Evolutionary conservation across 73 alveolate species (phyloP).

Genomic region (Durusdinium trenchii): DNA sequence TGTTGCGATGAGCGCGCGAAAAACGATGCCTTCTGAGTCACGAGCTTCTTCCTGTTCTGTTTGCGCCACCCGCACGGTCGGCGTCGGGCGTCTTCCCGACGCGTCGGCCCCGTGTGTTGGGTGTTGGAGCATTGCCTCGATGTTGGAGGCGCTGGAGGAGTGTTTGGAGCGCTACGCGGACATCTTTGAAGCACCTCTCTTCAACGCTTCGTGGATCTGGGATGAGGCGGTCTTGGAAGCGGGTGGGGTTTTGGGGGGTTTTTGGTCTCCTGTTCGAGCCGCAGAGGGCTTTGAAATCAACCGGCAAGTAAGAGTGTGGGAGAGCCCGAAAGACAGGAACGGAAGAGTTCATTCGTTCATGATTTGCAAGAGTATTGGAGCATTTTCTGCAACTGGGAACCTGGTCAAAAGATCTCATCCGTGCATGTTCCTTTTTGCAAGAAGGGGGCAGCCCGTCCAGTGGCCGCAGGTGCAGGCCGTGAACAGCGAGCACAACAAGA

Average conservation of each 20-base stretch:
- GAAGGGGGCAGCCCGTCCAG: not conserved
- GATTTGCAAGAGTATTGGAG: not conserved
- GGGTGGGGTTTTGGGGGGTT: not conserved
- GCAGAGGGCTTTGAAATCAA: not conserved
- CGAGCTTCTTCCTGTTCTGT: not conserved
- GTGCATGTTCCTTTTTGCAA: not conserved
- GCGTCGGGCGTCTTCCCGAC: too few relatives aligned
- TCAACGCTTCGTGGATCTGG: conserved; percentile 75
- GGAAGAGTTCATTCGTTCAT: not conserved
- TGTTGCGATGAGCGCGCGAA: not conserved
- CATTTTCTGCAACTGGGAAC: not conserved
- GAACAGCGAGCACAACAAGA: conserved; percentile 83
- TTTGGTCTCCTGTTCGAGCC: not conserved
- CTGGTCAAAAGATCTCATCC: not conserved
- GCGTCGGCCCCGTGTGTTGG: not conserved
- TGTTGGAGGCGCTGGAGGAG: conserved; percentile 20
- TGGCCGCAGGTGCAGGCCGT: conserved; percentile 22
- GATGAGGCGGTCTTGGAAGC: conserved; percentile 14
- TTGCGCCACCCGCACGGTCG: not conserved
- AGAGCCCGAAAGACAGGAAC: not conserved
- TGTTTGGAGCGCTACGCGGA: conserved; percentile 32
- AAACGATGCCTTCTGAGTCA: not conserved
- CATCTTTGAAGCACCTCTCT: conserved; percentile 13
- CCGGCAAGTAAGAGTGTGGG: not conserved
- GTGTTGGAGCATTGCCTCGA: not conserved